phyloP scores from a whole-genome alignment of 2,329 filamentous ascomycete species.

The Xylariaceae sp. region DNA sequence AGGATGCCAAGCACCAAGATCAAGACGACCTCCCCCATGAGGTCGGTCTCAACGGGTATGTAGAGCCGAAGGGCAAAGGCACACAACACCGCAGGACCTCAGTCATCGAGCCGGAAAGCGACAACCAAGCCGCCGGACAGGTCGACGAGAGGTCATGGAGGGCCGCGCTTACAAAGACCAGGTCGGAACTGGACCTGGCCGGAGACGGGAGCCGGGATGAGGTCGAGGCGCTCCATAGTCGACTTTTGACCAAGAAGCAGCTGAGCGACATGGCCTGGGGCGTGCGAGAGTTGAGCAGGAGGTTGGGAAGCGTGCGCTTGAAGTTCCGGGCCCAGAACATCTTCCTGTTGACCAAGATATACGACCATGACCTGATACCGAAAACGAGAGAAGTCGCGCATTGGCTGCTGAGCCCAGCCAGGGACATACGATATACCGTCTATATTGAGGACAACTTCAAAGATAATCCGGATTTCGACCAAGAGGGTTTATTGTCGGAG shows the following conservation, averaged over 20 bases:
- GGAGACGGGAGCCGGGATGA: slow-evolving; percentile 17
- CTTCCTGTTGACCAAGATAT: slow-evolving; percentile 86
- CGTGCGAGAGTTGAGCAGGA: slow-evolving; percentile 81
- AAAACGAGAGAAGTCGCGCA: slow-evolving; percentile 69
- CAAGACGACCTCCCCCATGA: slow-evolving; percentile 19
- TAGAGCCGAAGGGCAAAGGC: slow-evolving; percentile 29
- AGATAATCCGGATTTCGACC: slow-evolving; percentile 66
- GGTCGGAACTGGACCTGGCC: slow-evolving; percentile 32
- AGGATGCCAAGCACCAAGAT: slow-evolving; percentile 2
- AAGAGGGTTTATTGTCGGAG: slow-evolving; percentile 58
- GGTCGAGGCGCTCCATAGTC: slow-evolving; percentile 39
- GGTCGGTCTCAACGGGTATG: slow-evolving; percentile 20
- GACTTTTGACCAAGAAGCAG: slow-evolving; percentile 91
- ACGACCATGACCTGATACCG: slow-evolving; percentile 71
- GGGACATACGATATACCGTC: slow-evolving; percentile 63
- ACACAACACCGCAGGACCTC: slow-evolving; percentile 4
- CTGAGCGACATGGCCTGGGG: slow-evolving; percentile 96
- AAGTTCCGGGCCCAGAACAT: slow-evolving; percentile 75
- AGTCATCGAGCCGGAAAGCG: slow-evolving; percentile 32
- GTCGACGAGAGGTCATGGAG: slow-evolving; percentile 50
- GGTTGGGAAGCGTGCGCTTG: slow-evolving; percentile 73
- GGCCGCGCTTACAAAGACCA: slow-evolving; percentile 35
- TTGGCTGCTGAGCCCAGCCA: slow-evolving; percentile 71
- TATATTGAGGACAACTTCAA: slow-evolving; percentile 75
- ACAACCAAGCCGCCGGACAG: slow-evolving; percentile 40